phyloP scores from a whole-genome alignment of 2,329 filamentous ascomycete genomes.

The Aspergillus hiratsukae region DNA sequence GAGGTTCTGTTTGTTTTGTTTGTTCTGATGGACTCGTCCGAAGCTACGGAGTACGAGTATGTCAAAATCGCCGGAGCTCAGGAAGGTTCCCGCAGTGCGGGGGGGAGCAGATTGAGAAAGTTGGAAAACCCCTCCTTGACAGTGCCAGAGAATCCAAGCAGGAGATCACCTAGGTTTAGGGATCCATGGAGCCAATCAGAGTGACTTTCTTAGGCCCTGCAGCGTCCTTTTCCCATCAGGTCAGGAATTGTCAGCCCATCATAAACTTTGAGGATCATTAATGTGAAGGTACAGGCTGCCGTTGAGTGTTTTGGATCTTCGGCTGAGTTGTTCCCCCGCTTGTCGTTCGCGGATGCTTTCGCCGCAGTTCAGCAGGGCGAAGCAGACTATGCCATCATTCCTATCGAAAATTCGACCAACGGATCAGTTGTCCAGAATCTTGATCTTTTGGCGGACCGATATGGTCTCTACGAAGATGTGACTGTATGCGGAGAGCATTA shows the following conservation, averaged over 20 bases:
- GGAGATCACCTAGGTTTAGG: neutral
- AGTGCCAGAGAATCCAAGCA: neutral
- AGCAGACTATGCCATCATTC: slow-evolving; percentile 73
- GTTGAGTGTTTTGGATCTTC: slow-evolving; percentile 46
- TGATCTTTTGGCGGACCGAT: slow-evolving; percentile 77
- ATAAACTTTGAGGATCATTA: slow-evolving; percentile 15
- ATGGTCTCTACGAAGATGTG: slow-evolving; percentile 60
- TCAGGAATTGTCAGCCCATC: slow-evolving; percentile 26
- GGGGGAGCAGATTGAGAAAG: neutral
- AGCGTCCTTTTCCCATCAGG: slow-evolving; percentile 68
- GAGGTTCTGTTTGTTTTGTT: neutral
- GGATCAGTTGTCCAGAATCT: slow-evolving; percentile 87
- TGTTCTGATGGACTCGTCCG: neutral
- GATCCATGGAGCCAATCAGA: slow-evolving; percentile 22
- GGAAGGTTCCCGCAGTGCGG: neutral
- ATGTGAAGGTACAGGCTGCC: slow-evolving; percentile 44
- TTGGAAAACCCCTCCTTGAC: neutral
- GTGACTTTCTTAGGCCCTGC: slow-evolving; percentile 59
- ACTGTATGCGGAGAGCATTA: slow-evolving; percentile 80
- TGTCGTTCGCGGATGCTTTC: slow-evolving; percentile 64
- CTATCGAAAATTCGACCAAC: slow-evolving; percentile 95
- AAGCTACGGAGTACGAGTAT: neutral
- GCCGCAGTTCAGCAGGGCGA: slow-evolving; percentile 64
- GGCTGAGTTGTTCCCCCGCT: slow-evolving; percentile 29
- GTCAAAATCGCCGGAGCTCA: neutral